Evolutionary conservation across 2,329 filamentous ascomycete genomes (phyloP).

Genomic region (Hymenoscyphus occultus): DNA sequence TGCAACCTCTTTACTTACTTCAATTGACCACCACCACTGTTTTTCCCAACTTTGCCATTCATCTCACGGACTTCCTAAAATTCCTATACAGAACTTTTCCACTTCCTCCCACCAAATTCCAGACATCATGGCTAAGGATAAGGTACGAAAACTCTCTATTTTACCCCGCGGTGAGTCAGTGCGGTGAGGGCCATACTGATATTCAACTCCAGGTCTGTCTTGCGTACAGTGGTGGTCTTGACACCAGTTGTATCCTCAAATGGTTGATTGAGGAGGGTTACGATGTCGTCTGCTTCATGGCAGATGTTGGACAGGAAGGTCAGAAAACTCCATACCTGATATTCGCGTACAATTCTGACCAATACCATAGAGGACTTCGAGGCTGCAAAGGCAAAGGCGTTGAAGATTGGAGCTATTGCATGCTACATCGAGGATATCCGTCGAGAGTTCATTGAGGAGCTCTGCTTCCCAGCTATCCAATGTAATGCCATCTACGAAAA

Average conservation of each 20-base stretch:
- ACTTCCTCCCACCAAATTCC: background rate
- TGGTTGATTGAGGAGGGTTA: constrained; percentile 50
- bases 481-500: constrained; percentile 71
- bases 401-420: constrained; percentile 40
- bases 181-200: constrained; percentile 9
- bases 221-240: constrained; percentile 45
- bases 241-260: constrained; percentile 44
- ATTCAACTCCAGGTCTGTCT: constrained; percentile 39
- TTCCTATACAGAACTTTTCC: background rate
- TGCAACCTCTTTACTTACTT: constrained; percentile 6
- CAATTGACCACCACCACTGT: constrained; percentile 9
- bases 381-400: constrained; percentile 69
- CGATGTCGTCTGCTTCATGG: constrained; percentile 51
- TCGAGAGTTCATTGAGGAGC: constrained; percentile 74
- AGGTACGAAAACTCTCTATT: constrained; percentile 8
- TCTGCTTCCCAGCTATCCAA: constrained; percentile 72
- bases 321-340: too few relatives aligned
- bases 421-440: constrained; percentile 59
- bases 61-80: background rate
- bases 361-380: constrained; percentile 60
- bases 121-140: constrained; percentile 15
- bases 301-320: constrained; percentile 67
- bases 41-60: background rate
- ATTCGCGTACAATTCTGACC: too few relatives aligned
- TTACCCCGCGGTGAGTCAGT: constrained; percentile 5